Percentiles rank a stretch among this genome's conserved stretches.
These are phyloP conservation scores for Westerdykella ornata DNA, from an alignment of 2,329 filamentous ascomycete genomes.

Conservation along the genomic window DNA sequence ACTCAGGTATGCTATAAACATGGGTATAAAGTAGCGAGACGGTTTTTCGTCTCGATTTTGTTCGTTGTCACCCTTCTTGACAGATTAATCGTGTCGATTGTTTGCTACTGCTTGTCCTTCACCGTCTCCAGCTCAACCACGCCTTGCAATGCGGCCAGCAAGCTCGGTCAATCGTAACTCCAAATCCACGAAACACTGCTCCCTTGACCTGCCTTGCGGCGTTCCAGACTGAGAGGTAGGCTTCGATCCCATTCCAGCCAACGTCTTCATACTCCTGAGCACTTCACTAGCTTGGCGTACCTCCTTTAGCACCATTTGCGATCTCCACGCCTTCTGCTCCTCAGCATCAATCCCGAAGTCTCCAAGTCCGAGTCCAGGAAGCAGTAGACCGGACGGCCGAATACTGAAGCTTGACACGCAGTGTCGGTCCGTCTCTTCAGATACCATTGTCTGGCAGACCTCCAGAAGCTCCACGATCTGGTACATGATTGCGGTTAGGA, in stretches of 20 bases:
- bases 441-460: too few relatives aligned
- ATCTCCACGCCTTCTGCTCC: constrained; percentile 4
- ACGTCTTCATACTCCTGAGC: constrained; percentile 1
- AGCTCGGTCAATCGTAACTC: background rate
- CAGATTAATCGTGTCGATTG: too few relatives aligned
- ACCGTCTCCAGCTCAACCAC: background rate
- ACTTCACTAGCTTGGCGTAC: constrained; percentile 1
- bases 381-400: too few relatives aligned
- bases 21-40: too few relatives aligned
- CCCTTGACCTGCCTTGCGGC: background rate
- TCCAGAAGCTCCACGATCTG: constrained; percentile 4
- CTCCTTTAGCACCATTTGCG: constrained; percentile 2
- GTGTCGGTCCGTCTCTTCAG: too few relatives aligned
- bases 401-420: too few relatives aligned
- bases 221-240: background rate
- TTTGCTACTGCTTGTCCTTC: too few relatives aligned
- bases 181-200: constrained; percentile 1
- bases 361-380: background rate
- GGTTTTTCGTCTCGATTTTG: too few relatives aligned
- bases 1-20: too few relatives aligned
- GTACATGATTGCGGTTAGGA: constrained; percentile 6
- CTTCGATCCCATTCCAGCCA: background rate
- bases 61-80: too few relatives aligned
- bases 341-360: constrained; percentile 3
- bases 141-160: background rate